Evolutionary conservation across 2,329 filamentous ascomycete species (phyloP).

Genomic region (Teratosphaeria pseudoeucalypti): DNA sequence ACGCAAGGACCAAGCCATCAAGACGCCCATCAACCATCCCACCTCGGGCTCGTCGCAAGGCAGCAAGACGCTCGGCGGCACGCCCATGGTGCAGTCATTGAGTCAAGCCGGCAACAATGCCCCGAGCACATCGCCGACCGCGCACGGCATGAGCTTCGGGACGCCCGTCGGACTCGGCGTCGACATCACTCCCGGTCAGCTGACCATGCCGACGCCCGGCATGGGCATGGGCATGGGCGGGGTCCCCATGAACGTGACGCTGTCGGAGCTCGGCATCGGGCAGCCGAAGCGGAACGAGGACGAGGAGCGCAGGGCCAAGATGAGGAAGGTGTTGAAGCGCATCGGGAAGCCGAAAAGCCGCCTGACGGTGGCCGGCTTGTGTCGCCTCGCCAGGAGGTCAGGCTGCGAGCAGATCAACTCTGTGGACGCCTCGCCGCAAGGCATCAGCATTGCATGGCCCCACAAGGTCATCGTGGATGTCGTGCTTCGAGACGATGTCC

Average conservation of each 20-base stretch:
- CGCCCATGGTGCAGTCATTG: constrained; percentile 24
- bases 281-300: constrained; percentile 36
- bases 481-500: constrained; percentile 18
- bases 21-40: constrained; percentile 28
- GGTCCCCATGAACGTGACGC: constrained; percentile 32
- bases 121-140: constrained; percentile 14
- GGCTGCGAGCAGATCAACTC: not conserved
- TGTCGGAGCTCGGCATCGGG: constrained; percentile 35
- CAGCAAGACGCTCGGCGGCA: constrained; percentile 21
- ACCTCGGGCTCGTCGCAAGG: constrained; percentile 18
- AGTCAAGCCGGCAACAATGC: constrained; percentile 17
- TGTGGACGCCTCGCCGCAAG: not conserved
- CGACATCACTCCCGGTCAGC: constrained; percentile 31
- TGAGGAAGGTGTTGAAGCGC: constrained; percentile 52
- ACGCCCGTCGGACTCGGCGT: constrained; percentile 22
- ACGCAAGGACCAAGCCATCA: constrained; percentile 24
- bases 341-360: constrained; percentile 59
- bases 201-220: constrained; percentile 23
- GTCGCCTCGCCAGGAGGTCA: constrained; percentile 50
- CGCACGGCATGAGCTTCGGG: constrained; percentile 17
- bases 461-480: constrained; percentile 26
- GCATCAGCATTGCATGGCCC: constrained; percentile 23
- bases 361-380: constrained; percentile 65
- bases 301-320: constrained; percentile 42
- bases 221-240: constrained; percentile 16